Base-by-base conservation (phyloP, 75 land plant species). In the Cryptomeria japonica region DNA sequence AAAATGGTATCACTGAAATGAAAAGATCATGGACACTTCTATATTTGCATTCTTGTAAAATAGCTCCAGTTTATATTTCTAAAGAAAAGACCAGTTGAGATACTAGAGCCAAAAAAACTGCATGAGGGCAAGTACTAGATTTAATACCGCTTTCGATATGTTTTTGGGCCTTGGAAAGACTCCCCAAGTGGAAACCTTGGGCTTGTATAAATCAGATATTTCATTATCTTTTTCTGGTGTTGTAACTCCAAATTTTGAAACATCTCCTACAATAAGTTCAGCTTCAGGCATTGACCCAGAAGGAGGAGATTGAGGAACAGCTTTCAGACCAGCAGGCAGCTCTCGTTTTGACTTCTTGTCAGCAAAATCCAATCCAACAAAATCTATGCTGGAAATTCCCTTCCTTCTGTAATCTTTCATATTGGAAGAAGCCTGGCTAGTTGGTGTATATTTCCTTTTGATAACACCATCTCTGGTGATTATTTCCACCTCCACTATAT, bases 141-240 rank as follows among this genome's bases (percentile, higher is more conserved):
- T 47, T 2, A 90, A 86, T 92, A 97, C 99, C 86, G 97, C 90
- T 88, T 93, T 92, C 49, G 99, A 97, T 38, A 97, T 97, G 89
- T 97, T 90, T 79, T 87, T 87, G 42, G 99, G 97, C 79, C 97
- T 90, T 84, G 97, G 97, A 85, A 97, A 97, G 80, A 97, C 92
- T 76, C 99, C 99, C 99, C 99, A 97, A 19, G 99, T 92, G 14
- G 96, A 91, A 68, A 97, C 99, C 86, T 94, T 96, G 16, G 99
- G 99, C 88, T 95, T 97, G 91, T 97, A 97, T 14, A 97, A n/a
- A 61, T 89, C 93, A 19, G 42, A 34, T 38, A 83, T 75, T 49
- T 83, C 88, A 85, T 88, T 88, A 73, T 89, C 90, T 72, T 76
- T 70, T 8, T 8, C n/a, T 80, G 90, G 78, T 75, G 87, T 32